Base-by-base conservation (phyloP, 2,329 filamentous ascomycete species). In the Phyllosticta citribraziliensis region DNA sequence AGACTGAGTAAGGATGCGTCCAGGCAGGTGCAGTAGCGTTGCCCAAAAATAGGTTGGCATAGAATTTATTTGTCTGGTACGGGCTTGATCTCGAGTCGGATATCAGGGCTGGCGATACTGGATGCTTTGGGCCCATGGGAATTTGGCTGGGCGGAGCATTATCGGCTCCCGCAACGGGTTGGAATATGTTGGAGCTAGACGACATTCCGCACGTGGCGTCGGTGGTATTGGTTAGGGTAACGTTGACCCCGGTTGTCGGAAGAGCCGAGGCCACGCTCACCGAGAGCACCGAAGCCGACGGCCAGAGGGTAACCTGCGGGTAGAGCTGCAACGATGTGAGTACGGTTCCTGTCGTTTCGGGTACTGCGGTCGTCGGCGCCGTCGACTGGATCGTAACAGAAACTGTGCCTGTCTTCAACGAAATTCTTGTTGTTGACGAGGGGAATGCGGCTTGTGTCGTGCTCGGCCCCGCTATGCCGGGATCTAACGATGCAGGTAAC, bases 11-110 rank as follows among this genome's bases (percentile, higher is more conserved):
- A 5, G 78, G 93, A 69, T 91, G 87, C 0, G 88, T 87, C 75
- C 88, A 97, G 0, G 85, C 82, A 0, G 86, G 80, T 5, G 81
- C 81, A 2, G 78, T 82, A 72, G 95, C 91, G 54, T 79, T 80
- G 4, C 86, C 88, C 0, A 97, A 79, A 72, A 91, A 91, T 68
- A 96, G 85, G 68, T 94, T 95, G 67, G 86, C 74, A 62, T 80
- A 81, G 63, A 81, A 81, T 60, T 91, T 93, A 79, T 93, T 93
- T 27, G 89, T 93, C 60, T 83, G 78, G 22, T 50, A n/a, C 2
- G 60, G 74, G 8, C 72, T 68, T 56, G 71, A 64, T 6, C 10
- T 40, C 19, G 33, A 3, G 25, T 53, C 72, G 63, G 52, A 76
- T 72, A 74, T 72, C 19, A 73, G 70, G 19, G 71, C 65, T 54